Percentiles rank a stretch among this genome's conserved stretches.
Conservation (phyloP, 768 basidiomycete genomes). For the Pleurotus eryngii region DNA sequence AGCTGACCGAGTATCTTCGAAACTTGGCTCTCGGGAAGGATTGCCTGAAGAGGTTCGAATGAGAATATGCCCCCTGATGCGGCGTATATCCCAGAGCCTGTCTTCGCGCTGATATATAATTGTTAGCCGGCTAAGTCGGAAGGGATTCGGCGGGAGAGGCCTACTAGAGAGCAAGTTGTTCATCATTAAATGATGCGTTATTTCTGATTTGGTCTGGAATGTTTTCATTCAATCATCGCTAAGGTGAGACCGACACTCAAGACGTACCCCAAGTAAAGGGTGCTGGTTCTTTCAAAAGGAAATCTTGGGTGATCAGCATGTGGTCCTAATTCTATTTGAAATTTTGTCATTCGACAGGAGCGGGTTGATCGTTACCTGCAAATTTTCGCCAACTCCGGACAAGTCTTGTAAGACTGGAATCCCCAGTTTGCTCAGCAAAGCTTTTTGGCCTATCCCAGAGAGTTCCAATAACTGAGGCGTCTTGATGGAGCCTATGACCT, state of each 20-base stretch:
- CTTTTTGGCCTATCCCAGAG: constrained; percentile 37
- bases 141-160: not conserved
- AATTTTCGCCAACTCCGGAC: constrained; percentile 40
- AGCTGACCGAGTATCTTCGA: not conserved
- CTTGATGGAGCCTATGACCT: constrained; percentile 14
- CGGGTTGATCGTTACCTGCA: constrained; percentile 5
- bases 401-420: constrained; percentile 30
- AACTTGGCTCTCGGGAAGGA: not conserved
- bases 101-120: not conserved
- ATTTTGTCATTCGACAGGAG: too few species aligned
- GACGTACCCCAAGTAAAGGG: not conserved
- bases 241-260: not conserved
- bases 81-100: not conserved
- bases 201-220: not conserved
- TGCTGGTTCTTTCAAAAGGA: constrained; percentile 1
- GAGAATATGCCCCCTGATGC: not conserved
- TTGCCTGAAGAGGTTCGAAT: not conserved
- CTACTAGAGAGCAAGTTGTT: not conserved
- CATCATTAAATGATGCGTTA: not conserved
- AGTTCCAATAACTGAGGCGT: constrained; percentile 45
- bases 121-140: not conserved
- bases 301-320: not conserved
- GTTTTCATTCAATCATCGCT: not conserved
- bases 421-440: constrained; percentile 21
- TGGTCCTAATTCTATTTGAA: not conserved